Evolutionary conservation across 371 early-diverging fungal species (phyloP), one percentile per base, ranked within the genome.

Genomic region (Rhizopus sp.): DNA sequence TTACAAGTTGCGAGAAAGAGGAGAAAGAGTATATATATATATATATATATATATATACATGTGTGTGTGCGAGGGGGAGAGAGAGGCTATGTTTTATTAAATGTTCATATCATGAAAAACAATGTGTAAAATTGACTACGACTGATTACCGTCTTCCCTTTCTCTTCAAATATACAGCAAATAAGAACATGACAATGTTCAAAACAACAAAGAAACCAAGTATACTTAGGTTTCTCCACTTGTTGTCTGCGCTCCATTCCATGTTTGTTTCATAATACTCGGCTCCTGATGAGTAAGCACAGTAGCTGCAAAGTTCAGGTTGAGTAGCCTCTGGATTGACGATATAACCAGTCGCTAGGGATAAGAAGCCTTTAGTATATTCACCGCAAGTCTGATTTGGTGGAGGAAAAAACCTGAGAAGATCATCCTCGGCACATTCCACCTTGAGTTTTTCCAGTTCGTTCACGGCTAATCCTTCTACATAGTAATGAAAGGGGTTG

Each of bases 211-310:
- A 85, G 1, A 69, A 80, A 9, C 76, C 40, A 7, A 91, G 41
- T 38, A 89, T 78, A 16, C 81, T 81, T 54, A 85, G 69, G 69
- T 89, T 86, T 53, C 87, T 77, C 86, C 87, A 91, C 40, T 84
- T 79, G 63, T 88, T 70, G 2, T 4, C 63, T 47, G 73, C 83
- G 13, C 45, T 58, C 59, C 60, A 60, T 2, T 42, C 53, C 46
- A 55, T 44, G 15, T 35, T 52, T 37, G 64, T 52, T 4, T 40
- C 55, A 41, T 73, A 81, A 50, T 74, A 86, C 37, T 84, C 78
- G 32, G 85, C 75, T 4, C 87, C 88, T 3, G 62, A 58, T 6
- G 39, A 53, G 62, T 77, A 82, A 7, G 77, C 71, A 60, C 89
- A 89, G 64, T 86, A 91, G 32, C 78, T 62, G 64, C 91, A 91